These are phyloP conservation scores for Protostelium mycophagum DNA, from an alignment of 78 protist species.

Conservation along the genomic window DNA sequence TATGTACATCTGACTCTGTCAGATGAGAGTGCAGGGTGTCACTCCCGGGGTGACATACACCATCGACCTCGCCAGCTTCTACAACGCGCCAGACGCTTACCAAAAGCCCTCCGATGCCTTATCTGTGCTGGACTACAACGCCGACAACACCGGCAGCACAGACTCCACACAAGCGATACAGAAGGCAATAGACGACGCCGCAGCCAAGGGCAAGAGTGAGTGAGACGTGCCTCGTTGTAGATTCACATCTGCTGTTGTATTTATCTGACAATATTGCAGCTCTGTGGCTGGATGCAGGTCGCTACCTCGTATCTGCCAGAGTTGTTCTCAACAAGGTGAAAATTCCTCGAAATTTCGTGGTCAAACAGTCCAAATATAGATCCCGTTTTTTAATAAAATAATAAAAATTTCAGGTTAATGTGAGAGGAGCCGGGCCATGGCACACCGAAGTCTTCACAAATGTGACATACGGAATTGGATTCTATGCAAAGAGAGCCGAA, in stretches of 20 bases:
- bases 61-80: background rate
- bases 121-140: background rate
- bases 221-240: background rate
- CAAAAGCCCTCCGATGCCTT: background rate
- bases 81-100: background rate
- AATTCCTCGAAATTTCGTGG: background rate
- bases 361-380: too few relatives aligned
- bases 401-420: background rate
- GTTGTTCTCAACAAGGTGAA: background rate
- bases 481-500: background rate
- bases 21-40: background rate
- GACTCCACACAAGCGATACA: background rate
- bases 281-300: background rate
- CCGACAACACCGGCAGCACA: background rate
- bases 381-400: too few relatives aligned
- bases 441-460: background rate
- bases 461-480: background rate
- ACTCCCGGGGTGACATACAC: background rate
- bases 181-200: background rate
- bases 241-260: too few relatives aligned
- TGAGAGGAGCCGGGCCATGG: background rate
- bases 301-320: background rate
- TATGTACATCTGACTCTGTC: background rate
- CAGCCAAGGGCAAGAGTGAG: background rate
- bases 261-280: background rate